These are phyloP conservation scores for Cucurbita argyrosperma DNA, from an alignment of 306 rosid species.

Conservation along the genomic window DNA sequence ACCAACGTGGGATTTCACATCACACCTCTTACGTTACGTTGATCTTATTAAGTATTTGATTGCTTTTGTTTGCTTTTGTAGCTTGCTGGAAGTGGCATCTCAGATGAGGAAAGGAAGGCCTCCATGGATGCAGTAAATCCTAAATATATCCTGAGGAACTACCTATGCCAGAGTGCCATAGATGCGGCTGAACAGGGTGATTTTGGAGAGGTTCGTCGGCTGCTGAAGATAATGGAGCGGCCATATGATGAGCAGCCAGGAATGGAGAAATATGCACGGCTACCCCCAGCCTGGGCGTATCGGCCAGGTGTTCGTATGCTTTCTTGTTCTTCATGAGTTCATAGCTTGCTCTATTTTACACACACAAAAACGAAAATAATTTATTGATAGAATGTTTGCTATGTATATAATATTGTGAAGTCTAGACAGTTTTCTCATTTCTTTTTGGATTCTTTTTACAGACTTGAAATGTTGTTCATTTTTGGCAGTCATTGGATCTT, in stretches of 20 bases:
- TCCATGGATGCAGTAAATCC: conserved; percentile 81
- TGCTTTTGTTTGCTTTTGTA: conserved; percentile 16
- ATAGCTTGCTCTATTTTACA: conserved; percentile 2
- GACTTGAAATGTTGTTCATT: not conserved
- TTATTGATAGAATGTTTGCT: not conserved
- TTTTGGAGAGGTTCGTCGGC: conserved; percentile 57
- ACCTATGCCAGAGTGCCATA: conserved; percentile 89
- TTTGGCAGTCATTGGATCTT: not conserved
- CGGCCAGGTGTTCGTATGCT: conserved; percentile 98
- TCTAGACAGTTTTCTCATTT: not conserved
- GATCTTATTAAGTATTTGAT: not conserved
- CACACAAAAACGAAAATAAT: not conserved
- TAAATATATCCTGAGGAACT: conserved; percentile 75
- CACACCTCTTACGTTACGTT: no score
- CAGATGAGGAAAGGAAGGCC: conserved; percentile 73
- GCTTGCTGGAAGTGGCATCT: conserved; percentile 58
- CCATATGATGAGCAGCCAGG: conserved; percentile 95
- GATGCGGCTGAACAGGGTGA: conserved; percentile 96
- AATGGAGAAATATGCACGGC: conserved; percentile 96
- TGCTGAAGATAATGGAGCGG: conserved; percentile 72
- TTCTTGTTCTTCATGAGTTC: conserved; percentile 81
- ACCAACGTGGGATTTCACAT: no score
- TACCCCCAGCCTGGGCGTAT: conserved; percentile 99
- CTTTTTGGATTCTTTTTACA: not conserved
- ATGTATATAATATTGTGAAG: conserved; percentile 1